phyloP scores from a whole-genome alignment of 805 yeast genomes.

The Lachancea kluyveri region DNA sequence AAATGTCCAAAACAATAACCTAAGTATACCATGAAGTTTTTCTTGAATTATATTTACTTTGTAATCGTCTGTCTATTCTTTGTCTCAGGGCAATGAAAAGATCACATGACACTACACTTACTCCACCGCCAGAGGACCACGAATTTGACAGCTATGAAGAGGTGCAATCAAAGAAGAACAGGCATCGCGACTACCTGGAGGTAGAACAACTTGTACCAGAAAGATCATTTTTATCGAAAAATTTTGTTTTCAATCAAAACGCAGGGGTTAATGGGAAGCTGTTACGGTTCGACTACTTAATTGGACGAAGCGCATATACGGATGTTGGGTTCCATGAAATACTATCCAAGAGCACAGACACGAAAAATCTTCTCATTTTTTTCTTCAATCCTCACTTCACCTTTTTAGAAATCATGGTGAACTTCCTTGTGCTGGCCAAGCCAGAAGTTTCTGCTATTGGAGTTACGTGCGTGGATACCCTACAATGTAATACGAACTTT shows the following conservation, averaged over 20 bases:
- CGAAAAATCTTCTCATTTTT: background rate
- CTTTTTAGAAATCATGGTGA: slow-evolving; percentile 1
- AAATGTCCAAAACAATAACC: too few relatives aligned
- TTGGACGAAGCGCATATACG: background rate
- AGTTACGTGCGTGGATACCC: background rate
- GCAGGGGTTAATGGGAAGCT: background rate
- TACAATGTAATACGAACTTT: background rate
- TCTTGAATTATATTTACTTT: too few relatives aligned
- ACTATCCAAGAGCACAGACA: too few relatives aligned
- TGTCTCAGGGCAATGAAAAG: background rate
- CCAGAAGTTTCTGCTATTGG: too few relatives aligned
- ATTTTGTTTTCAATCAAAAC: background rate
- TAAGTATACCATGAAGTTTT: too few relatives aligned
- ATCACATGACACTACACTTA: too few relatives aligned
- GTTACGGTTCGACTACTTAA: background rate
- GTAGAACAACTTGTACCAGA: background rate
- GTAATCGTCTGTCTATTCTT: background rate
- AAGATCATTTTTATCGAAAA: background rate
- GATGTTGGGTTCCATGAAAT: too few relatives aligned
- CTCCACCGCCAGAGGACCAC: too few relatives aligned
- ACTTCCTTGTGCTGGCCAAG: too few relatives aligned
- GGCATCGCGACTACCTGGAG: background rate
- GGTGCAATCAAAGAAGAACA: background rate
- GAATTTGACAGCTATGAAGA: too few relatives aligned
- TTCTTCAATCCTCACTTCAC: slow-evolving; percentile 3